Percentiles rank a stretch among this genome's conserved stretches.
Evolutionary conservation across 2,329 filamentous ascomycete genomes (phyloP).

Genomic region (Diaporthe longicolla): DNA sequence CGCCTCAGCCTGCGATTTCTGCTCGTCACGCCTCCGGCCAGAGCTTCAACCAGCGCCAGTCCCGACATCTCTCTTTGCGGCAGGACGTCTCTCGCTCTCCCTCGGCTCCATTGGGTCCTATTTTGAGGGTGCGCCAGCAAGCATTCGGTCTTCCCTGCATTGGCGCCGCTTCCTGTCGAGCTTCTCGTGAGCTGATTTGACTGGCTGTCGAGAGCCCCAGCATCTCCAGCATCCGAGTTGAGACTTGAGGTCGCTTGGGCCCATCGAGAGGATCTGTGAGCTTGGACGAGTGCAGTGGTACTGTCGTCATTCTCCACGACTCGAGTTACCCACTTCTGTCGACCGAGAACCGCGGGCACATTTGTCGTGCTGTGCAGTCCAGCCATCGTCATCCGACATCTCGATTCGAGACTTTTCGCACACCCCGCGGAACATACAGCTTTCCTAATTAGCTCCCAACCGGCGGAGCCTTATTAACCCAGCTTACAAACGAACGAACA

Average conservation of each 20-base stretch:
- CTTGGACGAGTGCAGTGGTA: conserved; percentile 15
- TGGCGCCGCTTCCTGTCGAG: conserved; percentile 38
- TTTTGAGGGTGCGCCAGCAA: conserved; percentile 36
- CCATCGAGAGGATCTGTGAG: conserved; percentile 22
- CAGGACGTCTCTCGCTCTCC: neutral
- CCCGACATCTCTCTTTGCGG: conserved; percentile 27
- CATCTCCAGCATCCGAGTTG: conserved; percentile 19
- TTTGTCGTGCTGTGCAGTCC: conserved; percentile 27
- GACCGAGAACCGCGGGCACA: conserved; percentile 28
- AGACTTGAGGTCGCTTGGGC: conserved; percentile 20
- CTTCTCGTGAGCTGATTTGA: conserved; percentile 21
- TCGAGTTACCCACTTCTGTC: conserved; percentile 24
- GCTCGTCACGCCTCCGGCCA: conserved; percentile 27
- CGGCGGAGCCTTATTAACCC: conserved; percentile 33
- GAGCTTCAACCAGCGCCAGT: conserved; percentile 4
- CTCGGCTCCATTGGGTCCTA: conserved; percentile 37
- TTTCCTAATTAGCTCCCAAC: conserved; percentile 38
- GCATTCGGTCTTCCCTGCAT: conserved; percentile 6
- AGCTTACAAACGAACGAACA: conserved; percentile 34
- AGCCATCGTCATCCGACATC: conserved; percentile 27
- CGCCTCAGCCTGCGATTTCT: conserved; percentile 35
- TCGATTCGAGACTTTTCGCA: conserved; percentile 38
- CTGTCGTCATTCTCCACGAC: conserved; percentile 35
- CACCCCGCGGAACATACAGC: conserved; percentile 39
- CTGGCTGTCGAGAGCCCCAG: conserved; percentile 21